These are phyloP conservation scores for Vachellia pachyceras DNA, from an alignment of 306 rosid genomes.

Conservation along the genomic window DNA sequence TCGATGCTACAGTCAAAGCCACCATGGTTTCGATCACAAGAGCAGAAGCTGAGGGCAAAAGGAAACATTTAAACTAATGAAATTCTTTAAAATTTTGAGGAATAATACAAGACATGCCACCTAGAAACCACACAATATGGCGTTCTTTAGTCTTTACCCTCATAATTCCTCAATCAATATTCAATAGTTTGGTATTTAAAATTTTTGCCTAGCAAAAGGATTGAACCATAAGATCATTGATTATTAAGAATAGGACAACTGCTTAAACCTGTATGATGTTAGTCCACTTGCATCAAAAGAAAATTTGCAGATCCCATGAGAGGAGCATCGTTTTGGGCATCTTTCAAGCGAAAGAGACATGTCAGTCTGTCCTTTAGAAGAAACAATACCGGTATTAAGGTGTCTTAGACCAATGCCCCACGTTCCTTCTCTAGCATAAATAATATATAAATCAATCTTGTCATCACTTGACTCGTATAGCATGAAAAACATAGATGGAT, in stretches of 20 bases:
- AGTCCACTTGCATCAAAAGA: slow-evolving; percentile 83
- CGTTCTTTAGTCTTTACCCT: slow-evolving; percentile 1
- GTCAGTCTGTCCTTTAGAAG: slow-evolving; percentile 53
- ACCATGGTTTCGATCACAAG: slow-evolving; percentile 92
- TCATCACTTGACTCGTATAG: slow-evolving; percentile 68
- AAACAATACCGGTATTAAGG: slow-evolving; percentile 46
- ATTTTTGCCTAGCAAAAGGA: slow-evolving; percentile 7
- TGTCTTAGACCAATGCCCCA: slow-evolving; percentile 87
- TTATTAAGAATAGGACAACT: slow-evolving; percentile 19
- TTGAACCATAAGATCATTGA: slow-evolving; percentile 26
- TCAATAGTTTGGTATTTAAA: background rate
- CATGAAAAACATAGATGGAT: slow-evolving; percentile 74
- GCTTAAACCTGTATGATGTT: slow-evolving; percentile 78
- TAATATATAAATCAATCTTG: slow-evolving; percentile 71
- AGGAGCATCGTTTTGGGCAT: slow-evolving; percentile 88
- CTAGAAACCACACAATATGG: background rate
- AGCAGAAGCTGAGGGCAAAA: slow-evolving; percentile 75
- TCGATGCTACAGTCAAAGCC: slow-evolving; percentile 96
- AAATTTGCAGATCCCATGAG: slow-evolving; percentile 71
- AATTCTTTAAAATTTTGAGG: slow-evolving; percentile 21
- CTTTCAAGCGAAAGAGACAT: slow-evolving; percentile 92
- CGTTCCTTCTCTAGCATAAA: slow-evolving; percentile 90
- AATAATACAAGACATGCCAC: slow-evolving; percentile 26
- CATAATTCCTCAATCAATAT: slow-evolving; percentile 3
- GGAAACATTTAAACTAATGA: slow-evolving; percentile 17